Conservation (phyloP, 768 basidiomycete genomes). For the Kondoa malvinella region DNA sequence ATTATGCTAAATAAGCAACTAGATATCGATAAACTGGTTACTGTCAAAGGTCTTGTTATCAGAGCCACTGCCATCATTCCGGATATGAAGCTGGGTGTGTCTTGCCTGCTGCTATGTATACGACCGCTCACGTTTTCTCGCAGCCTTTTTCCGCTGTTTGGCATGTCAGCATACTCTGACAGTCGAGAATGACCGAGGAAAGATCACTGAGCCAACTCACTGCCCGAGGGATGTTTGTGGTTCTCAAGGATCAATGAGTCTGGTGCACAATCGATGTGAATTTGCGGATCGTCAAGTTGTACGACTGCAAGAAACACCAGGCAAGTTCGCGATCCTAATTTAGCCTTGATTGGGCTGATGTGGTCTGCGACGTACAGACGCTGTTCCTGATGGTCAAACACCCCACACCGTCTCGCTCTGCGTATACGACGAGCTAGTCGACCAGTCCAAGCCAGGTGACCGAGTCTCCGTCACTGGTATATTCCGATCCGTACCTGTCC, state of each 20-base stretch:
- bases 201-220: constrained; percentile 76
- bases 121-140: not conserved
- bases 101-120: not conserved
- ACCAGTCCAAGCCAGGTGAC: constrained; percentile 90
- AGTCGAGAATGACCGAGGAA: constrained; percentile 93
- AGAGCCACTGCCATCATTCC: constrained; percentile 94
- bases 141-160: constrained; percentile 92
- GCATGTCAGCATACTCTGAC: constrained; percentile 93
- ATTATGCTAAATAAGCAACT: not conserved
- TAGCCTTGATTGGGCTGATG: not conserved
- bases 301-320: constrained; percentile 83
- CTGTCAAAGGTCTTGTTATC: constrained; percentile 91
- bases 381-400: constrained; percentile 93
- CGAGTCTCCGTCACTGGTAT: constrained; percentile 78
- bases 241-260: constrained; percentile 71
- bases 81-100: constrained; percentile 68
- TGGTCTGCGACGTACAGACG: constrained; percentile 38
- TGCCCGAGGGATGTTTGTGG: constrained; percentile 90
- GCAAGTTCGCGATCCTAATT: constrained; percentile 26
- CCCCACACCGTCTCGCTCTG: constrained; percentile 93
- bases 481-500: constrained; percentile 85
- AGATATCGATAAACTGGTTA: constrained; percentile 97
- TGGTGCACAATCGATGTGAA: constrained; percentile 92
- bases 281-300: constrained; percentile 93
- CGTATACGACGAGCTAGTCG: constrained; percentile 96